Conservation (phyloP, 139 green algal species). For the Chlamydomonas schloesseri region DNA sequence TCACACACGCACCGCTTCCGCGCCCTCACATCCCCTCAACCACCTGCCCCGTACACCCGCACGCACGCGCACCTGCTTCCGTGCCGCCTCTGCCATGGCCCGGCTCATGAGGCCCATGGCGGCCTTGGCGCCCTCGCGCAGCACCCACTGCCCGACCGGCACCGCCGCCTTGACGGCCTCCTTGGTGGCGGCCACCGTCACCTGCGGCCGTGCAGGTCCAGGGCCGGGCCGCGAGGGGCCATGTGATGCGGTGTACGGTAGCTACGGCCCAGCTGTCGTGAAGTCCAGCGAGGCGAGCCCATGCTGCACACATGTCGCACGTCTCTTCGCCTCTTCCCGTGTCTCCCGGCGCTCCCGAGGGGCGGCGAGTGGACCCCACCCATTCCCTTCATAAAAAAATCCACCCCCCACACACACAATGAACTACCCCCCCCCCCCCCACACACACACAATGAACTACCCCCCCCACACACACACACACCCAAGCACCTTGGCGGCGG, state of each 20-base stretch:
- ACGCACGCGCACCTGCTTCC: constrained; percentile 19
- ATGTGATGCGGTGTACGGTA: too few species aligned
- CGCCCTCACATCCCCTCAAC: too few species aligned
- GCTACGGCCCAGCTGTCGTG: too few species aligned
- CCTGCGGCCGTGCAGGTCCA: neutral
- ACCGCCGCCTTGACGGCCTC: constrained; percentile 37
- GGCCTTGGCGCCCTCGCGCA: constrained; percentile 26
- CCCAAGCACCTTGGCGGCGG: constrained; percentile 7
- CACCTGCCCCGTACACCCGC: neutral
- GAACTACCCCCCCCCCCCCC: too few species aligned
- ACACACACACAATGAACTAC: too few species aligned
- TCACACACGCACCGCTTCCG: too few species aligned
- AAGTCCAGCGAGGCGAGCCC: neutral
- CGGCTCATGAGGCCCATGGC: constrained; percentile 7
- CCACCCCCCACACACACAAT: too few species aligned
- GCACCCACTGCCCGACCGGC: constrained; percentile 34
- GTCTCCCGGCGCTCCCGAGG: too few species aligned
- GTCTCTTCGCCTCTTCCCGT: too few species aligned
- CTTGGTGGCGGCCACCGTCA: constrained; percentile 33
- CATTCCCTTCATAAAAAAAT: too few species aligned
- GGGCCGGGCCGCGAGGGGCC: neutral
- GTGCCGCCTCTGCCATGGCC: constrained; percentile 6
- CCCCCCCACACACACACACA: neutral
- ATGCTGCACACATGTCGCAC: neutral
- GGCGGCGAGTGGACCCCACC: too few species aligned